phyloP scores from a whole-genome alignment of 352 stramenopile genomes.

The Pseudoperonospora humuli region DNA sequence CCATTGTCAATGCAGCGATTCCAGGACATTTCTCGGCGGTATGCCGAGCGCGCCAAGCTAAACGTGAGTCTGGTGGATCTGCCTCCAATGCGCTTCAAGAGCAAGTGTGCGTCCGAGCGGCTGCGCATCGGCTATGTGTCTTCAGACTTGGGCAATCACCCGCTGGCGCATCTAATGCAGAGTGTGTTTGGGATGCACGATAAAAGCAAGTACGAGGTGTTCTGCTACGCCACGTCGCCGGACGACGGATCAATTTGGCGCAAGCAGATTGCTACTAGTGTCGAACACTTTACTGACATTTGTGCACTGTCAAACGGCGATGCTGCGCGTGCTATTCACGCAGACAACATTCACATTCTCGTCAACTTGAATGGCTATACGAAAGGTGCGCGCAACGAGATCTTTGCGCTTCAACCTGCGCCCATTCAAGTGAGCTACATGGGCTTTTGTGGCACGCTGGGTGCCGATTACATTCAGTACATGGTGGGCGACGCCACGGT shows the following conservation, averaged over 20 bases:
- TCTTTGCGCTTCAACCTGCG: conserved; percentile 88
- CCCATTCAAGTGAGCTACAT: conserved; percentile 89
- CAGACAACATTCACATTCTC: conserved; percentile 85
- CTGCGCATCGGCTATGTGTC: conserved; percentile 87
- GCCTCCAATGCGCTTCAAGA: conserved; percentile 57
- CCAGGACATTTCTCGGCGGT: conserved; percentile 66
- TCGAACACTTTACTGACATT: conserved; percentile 88
- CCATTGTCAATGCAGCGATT: conserved; percentile 73
- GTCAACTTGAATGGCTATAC: conserved; percentile 93
- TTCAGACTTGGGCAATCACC: conserved; percentile 89
- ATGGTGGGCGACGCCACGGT: conserved; percentile 84
- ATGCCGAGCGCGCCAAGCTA: conserved; percentile 77
- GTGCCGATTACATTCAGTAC: conserved; percentile 91
- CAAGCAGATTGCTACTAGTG: conserved; percentile 68
- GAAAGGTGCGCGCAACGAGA: conserved; percentile 87
- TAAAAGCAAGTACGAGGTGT: conserved; percentile 80
- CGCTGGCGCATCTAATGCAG: conserved; percentile 88
- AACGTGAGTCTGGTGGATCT: conserved; percentile 85
- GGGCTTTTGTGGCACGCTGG: conserved; percentile 87
- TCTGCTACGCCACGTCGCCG: conserved; percentile 80
- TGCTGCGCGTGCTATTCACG: conserved; percentile 70
- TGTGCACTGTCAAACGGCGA: conserved; percentile 54
- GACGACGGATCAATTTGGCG: conserved; percentile 81
- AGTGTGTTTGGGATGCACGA: conserved; percentile 88
- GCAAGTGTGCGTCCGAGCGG: conserved; percentile 55